Evolutionary conservation across 2,329 filamentous ascomycete genomes (phyloP), one percentile per base, ranked within the genome.

Genomic region (Ascochyta rabiei): DNA sequence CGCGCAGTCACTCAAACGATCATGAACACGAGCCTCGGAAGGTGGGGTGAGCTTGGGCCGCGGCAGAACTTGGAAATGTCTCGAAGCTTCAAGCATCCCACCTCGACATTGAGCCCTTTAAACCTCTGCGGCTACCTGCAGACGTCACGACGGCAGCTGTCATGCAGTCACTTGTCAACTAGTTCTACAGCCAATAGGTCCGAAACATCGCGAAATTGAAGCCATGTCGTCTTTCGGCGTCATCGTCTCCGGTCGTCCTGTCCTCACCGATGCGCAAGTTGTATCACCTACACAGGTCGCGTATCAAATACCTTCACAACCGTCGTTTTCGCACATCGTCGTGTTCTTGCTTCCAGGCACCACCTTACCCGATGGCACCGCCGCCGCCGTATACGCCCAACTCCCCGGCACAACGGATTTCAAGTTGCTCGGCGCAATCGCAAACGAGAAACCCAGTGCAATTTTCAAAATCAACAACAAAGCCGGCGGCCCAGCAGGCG

Each of bases 321-420:
- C 85, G 1, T 67, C 80, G 5, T 86, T 89, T 74, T 81, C 79
- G 49, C 92, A 98, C 73, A 84, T 98, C 50, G 89, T 92, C 67
- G 87, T 98, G 53, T 96, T 98, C 78, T 82, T 97, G 31, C 84
- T 97, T 0, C 96, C 95, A 0, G 89, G 88, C 38, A 81, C 89
- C 9, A 75, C 82, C 9, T 82, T 99, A 0, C 93, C 93, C 0
- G 80, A 84, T 4, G 84, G 86, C 63, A 89, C 89, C 18, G 93
- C 91, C 5, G 95, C 93, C 13, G 90, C 92, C 41, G 93, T 99
- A 60, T 98, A 97, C 78, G 84, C 96, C 42, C 89, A 93, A 61
- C 79, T 89, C n/a, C 84, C 86, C 3, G 77, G 77, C 8, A 65
- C 76, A 48, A 75, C 63, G 73, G 84, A 88, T 41, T 96, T 96